A percentile compares a stretch with the other conserved stretches of the same genome.
Conservation (phyloP, 768 basidiomycete species). For the Crepidotus variabilis region DNA sequence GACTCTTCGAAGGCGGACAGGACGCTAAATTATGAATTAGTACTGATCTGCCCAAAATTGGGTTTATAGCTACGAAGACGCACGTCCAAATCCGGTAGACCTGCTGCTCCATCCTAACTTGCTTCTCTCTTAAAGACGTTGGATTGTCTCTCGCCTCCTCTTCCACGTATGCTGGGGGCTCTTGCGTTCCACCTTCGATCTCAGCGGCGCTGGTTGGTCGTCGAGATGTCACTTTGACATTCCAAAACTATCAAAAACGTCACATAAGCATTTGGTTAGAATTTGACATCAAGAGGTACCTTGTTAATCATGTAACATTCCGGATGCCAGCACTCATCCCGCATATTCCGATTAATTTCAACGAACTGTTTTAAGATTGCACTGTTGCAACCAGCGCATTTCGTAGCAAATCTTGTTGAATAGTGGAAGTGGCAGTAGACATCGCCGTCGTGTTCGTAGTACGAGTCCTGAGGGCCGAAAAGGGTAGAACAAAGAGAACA, state of each 20-base stretch:
- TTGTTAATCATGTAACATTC: slow-evolving; percentile 99
- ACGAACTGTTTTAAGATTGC: slow-evolving; percentile 99
- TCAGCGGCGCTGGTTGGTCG: slow-evolving; percentile 61
- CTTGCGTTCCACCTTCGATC: slow-evolving; percentile 45
- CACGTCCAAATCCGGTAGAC: slow-evolving; percentile 99
- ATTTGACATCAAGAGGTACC: slow-evolving; percentile 39
- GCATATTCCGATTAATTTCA: slow-evolving; percentile 97
- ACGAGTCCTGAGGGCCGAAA: slow-evolving; percentile 97
- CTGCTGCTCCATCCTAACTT: slow-evolving; percentile 92
- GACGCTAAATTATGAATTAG: slow-evolving; percentile 46
- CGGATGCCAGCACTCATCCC: slow-evolving; percentile 99
- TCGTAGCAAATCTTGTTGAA: slow-evolving; percentile 96
- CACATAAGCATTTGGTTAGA: neutral
- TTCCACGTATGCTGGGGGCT: slow-evolving; percentile 54
- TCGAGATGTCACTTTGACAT: slow-evolving; percentile 86
- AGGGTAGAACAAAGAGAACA: slow-evolving; percentile 95
- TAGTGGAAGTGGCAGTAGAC: slow-evolving; percentile 99
- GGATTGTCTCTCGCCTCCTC: slow-evolving; percentile 84
- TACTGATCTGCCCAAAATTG: slow-evolving; percentile 1
- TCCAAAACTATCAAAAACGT: slow-evolving; percentile 78
- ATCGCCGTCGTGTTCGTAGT: slow-evolving; percentile 97
- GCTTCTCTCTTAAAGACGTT: slow-evolving; percentile 79
- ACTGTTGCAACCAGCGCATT: slow-evolving; percentile 95
- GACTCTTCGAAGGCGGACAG: slow-evolving; percentile 98
- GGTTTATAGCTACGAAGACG: slow-evolving; percentile 30